These are phyloP conservation scores for Quaeritorhiza haematococci DNA, from an alignment of 371 early-diverging fungal species.

Conservation along the genomic window DNA sequence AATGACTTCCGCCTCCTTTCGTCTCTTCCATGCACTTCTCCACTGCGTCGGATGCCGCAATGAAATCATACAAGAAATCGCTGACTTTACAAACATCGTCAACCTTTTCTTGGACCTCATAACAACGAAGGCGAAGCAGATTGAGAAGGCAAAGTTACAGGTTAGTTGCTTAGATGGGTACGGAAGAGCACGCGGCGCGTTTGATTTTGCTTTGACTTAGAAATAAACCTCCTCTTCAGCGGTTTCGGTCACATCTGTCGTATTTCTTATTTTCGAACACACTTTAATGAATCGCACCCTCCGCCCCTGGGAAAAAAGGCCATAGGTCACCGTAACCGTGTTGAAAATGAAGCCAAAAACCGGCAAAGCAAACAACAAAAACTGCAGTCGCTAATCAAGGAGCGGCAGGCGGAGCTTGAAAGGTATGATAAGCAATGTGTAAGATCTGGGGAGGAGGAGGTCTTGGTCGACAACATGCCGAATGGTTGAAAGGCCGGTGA, in stretches of 20 bases:
- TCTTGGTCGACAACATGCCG: too few species aligned
- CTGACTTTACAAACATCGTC: conserved; percentile 32
- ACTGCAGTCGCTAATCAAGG: conserved; percentile 26
- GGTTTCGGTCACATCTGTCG: too few species aligned
- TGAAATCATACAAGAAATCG: conserved; percentile 18
- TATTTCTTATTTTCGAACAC: too few species aligned
- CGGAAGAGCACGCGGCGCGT: too few species aligned
- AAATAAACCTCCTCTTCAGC: too few species aligned
- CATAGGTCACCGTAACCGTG: conserved; percentile 36
- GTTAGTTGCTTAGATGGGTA: too few species aligned
- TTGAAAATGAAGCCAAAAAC: conserved; percentile 31
- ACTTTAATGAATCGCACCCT: too few species aligned
- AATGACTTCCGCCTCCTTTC: neutral
- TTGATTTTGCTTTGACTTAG: too few species aligned
- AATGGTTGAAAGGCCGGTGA: too few species aligned
- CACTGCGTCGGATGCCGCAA: neutral
- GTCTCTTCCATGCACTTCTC: neutral
- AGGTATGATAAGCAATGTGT: conserved; percentile 22
- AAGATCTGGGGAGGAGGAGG: too few species aligned
- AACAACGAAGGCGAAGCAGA: conserved; percentile 33
- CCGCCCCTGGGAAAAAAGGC: too few species aligned
- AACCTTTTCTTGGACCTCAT: conserved; percentile 28
- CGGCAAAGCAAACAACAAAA: conserved; percentile 21
- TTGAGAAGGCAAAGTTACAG: conserved; percentile 41
- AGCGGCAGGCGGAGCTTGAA: conserved; percentile 40